These are phyloP conservation scores for Podila minutissima DNA, from an alignment of 192 early-diverging fungal species.

Conservation along the genomic window DNA sequence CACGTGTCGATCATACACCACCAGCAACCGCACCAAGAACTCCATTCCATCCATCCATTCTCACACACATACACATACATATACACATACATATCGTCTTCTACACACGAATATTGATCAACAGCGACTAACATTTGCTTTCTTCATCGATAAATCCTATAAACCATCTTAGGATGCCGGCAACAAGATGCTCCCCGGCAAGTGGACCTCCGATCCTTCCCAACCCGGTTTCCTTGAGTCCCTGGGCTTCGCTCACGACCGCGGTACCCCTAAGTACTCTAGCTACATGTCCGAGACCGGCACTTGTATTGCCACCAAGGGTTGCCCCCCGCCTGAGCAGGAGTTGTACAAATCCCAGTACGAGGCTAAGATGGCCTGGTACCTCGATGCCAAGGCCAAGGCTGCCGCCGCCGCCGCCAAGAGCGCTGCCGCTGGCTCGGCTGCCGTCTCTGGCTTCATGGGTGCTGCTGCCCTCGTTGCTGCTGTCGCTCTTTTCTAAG, in stretches of 20 bases:
- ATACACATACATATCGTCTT: too few species aligned
- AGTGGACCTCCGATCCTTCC: slow-evolving; percentile 21
- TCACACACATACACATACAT: background rate
- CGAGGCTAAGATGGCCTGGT: slow-evolving; percentile 14
- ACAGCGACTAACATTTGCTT: background rate
- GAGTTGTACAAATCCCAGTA: slow-evolving; percentile 18
- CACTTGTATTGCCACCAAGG: background rate
- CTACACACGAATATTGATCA: background rate
- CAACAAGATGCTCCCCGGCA: slow-evolving; percentile 11
- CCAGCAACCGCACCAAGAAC: background rate
- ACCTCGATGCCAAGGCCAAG: slow-evolving; percentile 7
- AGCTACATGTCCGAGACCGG: slow-evolving; percentile 25
- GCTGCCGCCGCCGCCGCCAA: background rate
- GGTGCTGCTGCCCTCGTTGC: slow-evolving; percentile 9
- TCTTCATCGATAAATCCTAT: background rate
- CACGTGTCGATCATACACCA: background rate
- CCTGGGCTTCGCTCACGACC: slow-evolving; percentile 19
- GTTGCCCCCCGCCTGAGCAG: slow-evolving; percentile 12
- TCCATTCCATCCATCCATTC: background rate
- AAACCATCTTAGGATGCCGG: slow-evolving; percentile 12
- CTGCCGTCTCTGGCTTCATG: slow-evolving; percentile 4
- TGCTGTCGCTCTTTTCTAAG: slow-evolving; percentile 18
- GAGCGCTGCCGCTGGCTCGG: slow-evolving; percentile 2
- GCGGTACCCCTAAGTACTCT: slow-evolving; percentile 15
- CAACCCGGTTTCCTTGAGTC: slow-evolving; percentile 18